Conservation (phyloP, 2,329 filamentous ascomycete species). For the Cladosporium sp. region DNA sequence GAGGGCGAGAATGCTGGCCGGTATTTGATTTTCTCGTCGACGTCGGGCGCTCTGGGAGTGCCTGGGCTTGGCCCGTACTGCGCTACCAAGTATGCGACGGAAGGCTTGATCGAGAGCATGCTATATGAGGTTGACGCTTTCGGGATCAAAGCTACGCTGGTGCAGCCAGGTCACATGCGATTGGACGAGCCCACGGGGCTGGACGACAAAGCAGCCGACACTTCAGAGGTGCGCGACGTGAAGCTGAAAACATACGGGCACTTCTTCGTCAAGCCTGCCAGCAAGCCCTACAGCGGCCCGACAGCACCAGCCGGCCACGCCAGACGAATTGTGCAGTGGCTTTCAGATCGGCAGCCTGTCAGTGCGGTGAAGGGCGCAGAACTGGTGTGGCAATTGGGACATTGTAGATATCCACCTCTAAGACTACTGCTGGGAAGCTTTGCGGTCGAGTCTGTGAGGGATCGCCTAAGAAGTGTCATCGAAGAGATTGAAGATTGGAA, state of each 20-base stretch:
- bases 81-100: constrained; percentile 95
- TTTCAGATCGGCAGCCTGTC: constrained; percentile 87
- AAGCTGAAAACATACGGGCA: constrained; percentile 80
- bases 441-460: constrained; percentile 92
- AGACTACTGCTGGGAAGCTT: constrained; percentile 87
- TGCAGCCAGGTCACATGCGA: constrained; percentile 85
- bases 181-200: constrained; percentile 69
- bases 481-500: constrained; percentile 66
- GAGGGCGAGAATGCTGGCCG: constrained; percentile 57
- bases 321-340: constrained; percentile 88
- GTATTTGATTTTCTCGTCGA: constrained; percentile 94
- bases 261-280: constrained; percentile 85
- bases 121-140: constrained; percentile 91
- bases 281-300: constrained; percentile 74
- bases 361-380: constrained; percentile 92
- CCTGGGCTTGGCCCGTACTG: constrained; percentile 93
- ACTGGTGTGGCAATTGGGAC: constrained; percentile 88
- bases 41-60: constrained; percentile 87
- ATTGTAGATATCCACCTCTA: constrained; percentile 91
- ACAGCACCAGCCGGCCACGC: constrained; percentile 86
- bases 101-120: constrained; percentile 94
- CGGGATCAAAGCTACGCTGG: constrained; percentile 90
- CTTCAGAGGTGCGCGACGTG: constrained; percentile 23
- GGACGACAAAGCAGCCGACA: constrained; percentile 33
- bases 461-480: constrained; percentile 84